Conservation (phyloP, 306 rosid species). For the Comarum palustre region DNA sequence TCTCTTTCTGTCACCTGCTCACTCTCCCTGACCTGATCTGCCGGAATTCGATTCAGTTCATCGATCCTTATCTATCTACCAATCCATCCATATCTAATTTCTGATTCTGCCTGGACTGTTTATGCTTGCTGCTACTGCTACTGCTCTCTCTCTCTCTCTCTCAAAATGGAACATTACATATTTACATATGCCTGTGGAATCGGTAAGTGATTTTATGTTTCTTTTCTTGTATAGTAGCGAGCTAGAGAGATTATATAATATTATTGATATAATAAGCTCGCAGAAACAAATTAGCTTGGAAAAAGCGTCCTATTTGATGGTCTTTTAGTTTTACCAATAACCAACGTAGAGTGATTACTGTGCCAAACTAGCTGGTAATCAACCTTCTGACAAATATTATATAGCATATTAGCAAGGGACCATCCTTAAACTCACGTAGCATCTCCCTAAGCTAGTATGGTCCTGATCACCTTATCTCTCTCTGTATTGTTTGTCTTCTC, state of each 20-base stretch:
- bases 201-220: conserved; percentile 8
- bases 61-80: background rate
- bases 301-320: conserved; percentile 54
- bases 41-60: conserved; percentile 19
- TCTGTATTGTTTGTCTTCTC: background rate
- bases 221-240: background rate
- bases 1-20: conserved; percentile 73
- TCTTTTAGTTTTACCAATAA: conserved; percentile 18
- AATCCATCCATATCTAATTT: conserved; percentile 13
- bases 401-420: conserved; percentile 38
- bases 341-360: conserved; percentile 26
- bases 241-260: background rate
- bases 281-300: conserved; percentile 20
- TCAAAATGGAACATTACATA: background rate
- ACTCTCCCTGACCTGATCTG: conserved; percentile 42
- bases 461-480: conserved; percentile 30
- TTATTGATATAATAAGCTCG: background rate
- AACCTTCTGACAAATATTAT: background rate
- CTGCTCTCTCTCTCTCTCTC: conserved; percentile 10
- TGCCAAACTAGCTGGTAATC: conserved; percentile 37
- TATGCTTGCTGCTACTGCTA: background rate
- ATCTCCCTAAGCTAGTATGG: conserved; percentile 31
- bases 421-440: conserved; percentile 33
- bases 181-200: background rate
- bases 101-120: background rate